Evolutionary conservation across 352 stramenopile genomes (phyloP).

Genomic region (Phytophthora nicotianae): DNA sequence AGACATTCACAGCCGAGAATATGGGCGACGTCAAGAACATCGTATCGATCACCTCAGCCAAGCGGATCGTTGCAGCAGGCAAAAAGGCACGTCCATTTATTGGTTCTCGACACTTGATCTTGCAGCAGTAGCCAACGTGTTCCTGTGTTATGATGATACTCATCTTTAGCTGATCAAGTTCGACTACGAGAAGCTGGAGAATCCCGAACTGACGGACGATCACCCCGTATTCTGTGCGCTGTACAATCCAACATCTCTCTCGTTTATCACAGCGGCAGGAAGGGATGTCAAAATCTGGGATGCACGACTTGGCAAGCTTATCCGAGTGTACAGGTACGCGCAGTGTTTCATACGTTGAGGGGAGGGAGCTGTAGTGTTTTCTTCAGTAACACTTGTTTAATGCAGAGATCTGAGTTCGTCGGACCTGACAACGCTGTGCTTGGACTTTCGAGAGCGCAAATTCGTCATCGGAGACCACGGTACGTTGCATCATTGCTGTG

Average conservation of each 20-base stretch:
- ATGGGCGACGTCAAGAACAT: constrained; percentile 79
- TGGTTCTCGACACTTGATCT: neutral
- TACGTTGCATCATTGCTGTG: constrained; percentile 14
- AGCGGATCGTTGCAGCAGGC: constrained; percentile 76
- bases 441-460: constrained; percentile 87
- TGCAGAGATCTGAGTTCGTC: constrained; percentile 61
- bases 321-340: constrained; percentile 73
- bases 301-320: constrained; percentile 76
- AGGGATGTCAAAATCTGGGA: constrained; percentile 91
- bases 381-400: too few species aligned
- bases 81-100: constrained; percentile 54
- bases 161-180: constrained; percentile 67
- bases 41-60: constrained; percentile 67
- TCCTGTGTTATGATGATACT: neutral
- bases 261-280: constrained; percentile 80
- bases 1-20: constrained; percentile 85
- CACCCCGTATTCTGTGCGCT: constrained; percentile 75
- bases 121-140: neutral
- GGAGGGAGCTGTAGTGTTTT: neutral
- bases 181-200: constrained; percentile 88
- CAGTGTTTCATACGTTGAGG: neutral
- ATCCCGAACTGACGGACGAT: constrained; percentile 87
- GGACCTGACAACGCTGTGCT: constrained; percentile 79
- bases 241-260: constrained; percentile 90
- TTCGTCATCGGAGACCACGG: constrained; percentile 86